Conservation (phyloP, 495 filamentous ascomycete species). For the Aspergillus sclerotiicarbonarius region DNA sequence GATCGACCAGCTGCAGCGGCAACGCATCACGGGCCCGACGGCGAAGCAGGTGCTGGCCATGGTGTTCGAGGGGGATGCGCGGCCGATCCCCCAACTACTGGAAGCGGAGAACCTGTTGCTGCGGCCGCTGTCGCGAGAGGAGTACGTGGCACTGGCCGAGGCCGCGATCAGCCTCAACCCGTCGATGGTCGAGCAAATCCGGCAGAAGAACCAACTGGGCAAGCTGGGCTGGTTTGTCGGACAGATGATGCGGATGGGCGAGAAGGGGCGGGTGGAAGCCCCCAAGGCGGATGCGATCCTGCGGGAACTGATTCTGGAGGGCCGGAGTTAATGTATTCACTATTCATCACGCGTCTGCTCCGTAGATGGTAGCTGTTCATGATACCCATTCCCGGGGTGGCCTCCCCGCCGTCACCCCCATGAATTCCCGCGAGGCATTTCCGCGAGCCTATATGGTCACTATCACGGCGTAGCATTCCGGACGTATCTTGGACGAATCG, state of each 20-base stretch:
- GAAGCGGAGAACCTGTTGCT: conserved; percentile 65
- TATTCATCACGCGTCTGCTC: background rate
- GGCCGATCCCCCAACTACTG: conserved; percentile 59
- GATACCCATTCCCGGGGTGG: conserved; percentile 6
- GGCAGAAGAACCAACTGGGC: conserved; percentile 60
- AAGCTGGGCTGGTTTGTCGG: conserved; percentile 89
- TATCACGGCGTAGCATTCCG: background rate
- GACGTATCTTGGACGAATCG: background rate
- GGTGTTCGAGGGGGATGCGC: conserved; percentile 54
- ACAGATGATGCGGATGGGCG: conserved; percentile 78
- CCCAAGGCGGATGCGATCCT: conserved; percentile 66
- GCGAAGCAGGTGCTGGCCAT: conserved; percentile 71
- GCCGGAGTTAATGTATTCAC: background rate
- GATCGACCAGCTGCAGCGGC: conserved; percentile 58
- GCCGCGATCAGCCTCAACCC: conserved; percentile 47
- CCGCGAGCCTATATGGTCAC: background rate
- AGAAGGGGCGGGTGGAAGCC: conserved; percentile 76
- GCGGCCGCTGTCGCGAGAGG: conserved; percentile 50
- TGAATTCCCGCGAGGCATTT: background rate
- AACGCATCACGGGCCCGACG: conserved; percentile 69
- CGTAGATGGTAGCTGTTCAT: background rate
- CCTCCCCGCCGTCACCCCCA: no score
- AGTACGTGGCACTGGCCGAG: conserved; percentile 46
- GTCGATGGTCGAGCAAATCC: conserved; percentile 66
- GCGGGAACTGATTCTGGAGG: conserved; percentile 49